Evolutionary conservation across 2,329 filamentous ascomycete species (phyloP).

Genomic region (Sordariomycetes sp.): DNA sequence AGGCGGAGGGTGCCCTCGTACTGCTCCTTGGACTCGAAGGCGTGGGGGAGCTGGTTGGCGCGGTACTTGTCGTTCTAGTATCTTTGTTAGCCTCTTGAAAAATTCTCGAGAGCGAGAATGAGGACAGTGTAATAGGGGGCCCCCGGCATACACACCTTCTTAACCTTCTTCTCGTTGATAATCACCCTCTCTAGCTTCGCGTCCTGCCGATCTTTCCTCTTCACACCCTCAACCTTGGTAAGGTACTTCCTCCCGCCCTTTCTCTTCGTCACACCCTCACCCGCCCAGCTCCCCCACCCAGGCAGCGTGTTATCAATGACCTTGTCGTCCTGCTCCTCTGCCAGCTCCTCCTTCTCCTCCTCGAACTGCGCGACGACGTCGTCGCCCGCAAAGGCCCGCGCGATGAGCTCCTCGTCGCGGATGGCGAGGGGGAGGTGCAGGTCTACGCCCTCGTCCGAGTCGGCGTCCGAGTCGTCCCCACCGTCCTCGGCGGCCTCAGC

Average conservation of each 20-base stretch:
- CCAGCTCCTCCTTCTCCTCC: slow-evolving; percentile 60
- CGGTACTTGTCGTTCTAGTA: slow-evolving; percentile 74
- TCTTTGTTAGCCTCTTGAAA: slow-evolving; percentile 9
- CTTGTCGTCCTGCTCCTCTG: slow-evolving; percentile 70
- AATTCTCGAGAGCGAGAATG: not conserved
- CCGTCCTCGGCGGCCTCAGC: slow-evolving; percentile 8
- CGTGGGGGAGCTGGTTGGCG: slow-evolving; percentile 70
- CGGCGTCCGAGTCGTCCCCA: slow-evolving; percentile 15
- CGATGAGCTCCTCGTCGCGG: slow-evolving; percentile 55
- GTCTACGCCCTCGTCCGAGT: slow-evolving; percentile 28
- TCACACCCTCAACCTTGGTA: slow-evolving; percentile 58
- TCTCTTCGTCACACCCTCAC: slow-evolving; percentile 63
- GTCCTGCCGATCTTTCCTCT: slow-evolving; percentile 67
- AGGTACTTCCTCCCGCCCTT: slow-evolving; percentile 52
- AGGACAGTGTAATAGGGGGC: not conserved
- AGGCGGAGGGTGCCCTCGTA: slow-evolving; percentile 81
- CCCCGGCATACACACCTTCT: slow-evolving; percentile 64
- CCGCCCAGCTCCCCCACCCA: slow-evolving; percentile 89
- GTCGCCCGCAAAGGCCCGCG: slow-evolving; percentile 75
- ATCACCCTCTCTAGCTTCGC: slow-evolving; percentile 74
- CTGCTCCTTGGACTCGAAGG: slow-evolving; percentile 77
- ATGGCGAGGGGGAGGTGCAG: slow-evolving; percentile 42
- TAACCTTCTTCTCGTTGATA: slow-evolving; percentile 79
- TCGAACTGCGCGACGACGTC: slow-evolving; percentile 73
- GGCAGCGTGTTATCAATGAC: slow-evolving; percentile 73